Percentiles rank a stretch among this genome's conserved stretches.
These are phyloP conservation scores for Trichophyton schoenleinii DNA, from an alignment of 2,329 filamentous ascomycete species.

Conservation along the genomic window DNA sequence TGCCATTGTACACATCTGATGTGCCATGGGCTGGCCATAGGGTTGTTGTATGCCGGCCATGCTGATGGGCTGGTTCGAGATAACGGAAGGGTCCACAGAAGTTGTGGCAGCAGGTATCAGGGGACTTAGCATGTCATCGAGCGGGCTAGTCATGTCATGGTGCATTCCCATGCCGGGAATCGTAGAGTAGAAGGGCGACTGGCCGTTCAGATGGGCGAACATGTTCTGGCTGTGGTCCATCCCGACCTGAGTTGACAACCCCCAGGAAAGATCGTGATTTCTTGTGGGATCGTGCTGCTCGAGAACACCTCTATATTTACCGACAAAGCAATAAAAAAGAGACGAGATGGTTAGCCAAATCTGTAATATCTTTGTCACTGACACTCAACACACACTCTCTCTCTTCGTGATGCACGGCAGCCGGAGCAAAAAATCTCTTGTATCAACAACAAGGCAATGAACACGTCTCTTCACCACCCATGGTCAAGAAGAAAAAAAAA, in stretches of 20 bases:
- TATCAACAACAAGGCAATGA: background rate
- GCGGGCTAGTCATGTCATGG: background rate
- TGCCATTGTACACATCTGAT: background rate
- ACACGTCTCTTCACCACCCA: conserved; percentile 1
- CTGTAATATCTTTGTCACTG: background rate
- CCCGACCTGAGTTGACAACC: background rate
- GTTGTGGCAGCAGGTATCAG: background rate
- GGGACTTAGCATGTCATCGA: background rate
- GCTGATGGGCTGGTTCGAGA: conserved; percentile 1
- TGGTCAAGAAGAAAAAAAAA: background rate
- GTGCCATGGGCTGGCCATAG: background rate
- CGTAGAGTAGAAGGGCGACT: background rate
- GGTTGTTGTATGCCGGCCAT: background rate
- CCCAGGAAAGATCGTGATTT: background rate
- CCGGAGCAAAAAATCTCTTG: background rate
- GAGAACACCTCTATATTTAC: background rate
- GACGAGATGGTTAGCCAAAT: background rate
- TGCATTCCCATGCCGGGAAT: background rate
- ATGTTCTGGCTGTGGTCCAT: background rate
- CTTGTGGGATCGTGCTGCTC: background rate
- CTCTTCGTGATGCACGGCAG: background rate
- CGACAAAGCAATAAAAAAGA: background rate
- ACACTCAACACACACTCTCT: too few relatives aligned
- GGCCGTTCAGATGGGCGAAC: background rate
- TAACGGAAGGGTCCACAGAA: background rate